Evolutionary conservation across 1,284 basidiomycete genomes (phyloP).

Genomic region (Pulveroboletus sp.): DNA sequence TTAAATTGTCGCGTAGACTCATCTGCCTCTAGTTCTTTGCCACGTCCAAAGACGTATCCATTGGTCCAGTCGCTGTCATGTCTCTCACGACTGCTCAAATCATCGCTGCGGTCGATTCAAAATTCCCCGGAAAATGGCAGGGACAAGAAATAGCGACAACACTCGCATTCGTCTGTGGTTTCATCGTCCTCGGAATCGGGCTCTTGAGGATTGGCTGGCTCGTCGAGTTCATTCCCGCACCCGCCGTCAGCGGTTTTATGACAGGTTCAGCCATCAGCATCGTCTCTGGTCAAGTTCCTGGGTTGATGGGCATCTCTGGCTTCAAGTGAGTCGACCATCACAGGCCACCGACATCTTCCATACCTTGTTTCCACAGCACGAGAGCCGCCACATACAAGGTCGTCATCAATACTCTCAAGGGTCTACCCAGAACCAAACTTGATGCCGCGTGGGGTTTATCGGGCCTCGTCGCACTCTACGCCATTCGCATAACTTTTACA

Average conservation of each 20-base stretch:
- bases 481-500: conserved; percentile 68
- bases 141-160: conserved; percentile 81
- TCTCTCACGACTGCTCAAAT: conserved; percentile 88
- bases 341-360: neutral
- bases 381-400: conserved; percentile 84
- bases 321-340: conserved; percentile 62
- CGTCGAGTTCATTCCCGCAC: conserved; percentile 91
- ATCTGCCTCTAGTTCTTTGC: conserved; percentile 69
- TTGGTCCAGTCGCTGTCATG: conserved; percentile 98
- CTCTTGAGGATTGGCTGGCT: conserved; percentile 93
- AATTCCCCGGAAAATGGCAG: conserved; percentile 56
- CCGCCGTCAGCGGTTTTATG: conserved; percentile 93
- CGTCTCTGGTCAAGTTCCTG: conserved; percentile 81
- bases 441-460: conserved; percentile 92
- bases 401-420: conserved; percentile 90
- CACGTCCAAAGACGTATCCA: conserved; percentile 94
- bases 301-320: conserved; percentile 80
- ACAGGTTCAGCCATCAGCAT: conserved; percentile 91
- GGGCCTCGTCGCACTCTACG: conserved; percentile 75
- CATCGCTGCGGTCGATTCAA: conserved; percentile 62
- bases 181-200: conserved; percentile 92
- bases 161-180: conserved; percentile 87
- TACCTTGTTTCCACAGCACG: conserved; percentile 54
- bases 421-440: conserved; percentile 67
- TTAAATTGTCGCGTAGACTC: conserved; percentile 11